Evolutionary conservation across 306 rosid species (phyloP).

Genomic region (Gastrolobium villosum): DNA sequence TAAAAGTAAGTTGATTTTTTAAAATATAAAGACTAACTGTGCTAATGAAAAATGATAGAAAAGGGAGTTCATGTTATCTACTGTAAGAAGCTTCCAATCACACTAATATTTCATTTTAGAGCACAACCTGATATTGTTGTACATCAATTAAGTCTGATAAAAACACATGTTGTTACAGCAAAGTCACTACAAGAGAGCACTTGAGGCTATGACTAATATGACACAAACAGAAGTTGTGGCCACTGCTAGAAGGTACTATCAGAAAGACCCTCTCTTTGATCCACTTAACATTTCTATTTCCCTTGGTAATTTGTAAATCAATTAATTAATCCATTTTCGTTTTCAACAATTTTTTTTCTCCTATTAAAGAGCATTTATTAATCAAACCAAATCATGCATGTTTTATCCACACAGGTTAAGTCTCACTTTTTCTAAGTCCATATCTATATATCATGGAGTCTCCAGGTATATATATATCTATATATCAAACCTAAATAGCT

Average conservation of each 20-base stretch:
- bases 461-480: slow-evolving; percentile 40
- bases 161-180: not conserved
- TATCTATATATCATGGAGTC: slow-evolving; percentile 57
- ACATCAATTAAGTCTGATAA: too few species aligned
- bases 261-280: slow-evolving; percentile 5
- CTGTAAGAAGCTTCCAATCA: not conserved
- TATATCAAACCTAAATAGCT: not conserved
- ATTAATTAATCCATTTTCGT: not conserved
- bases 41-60: not conserved
- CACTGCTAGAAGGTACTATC: slow-evolving; percentile 19
- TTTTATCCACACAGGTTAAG: slow-evolving; percentile 1
- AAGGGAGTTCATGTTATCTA: not conserved
- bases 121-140: too few species aligned
- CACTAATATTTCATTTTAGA: too few species aligned
- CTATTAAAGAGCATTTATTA: not conserved
- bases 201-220: slow-evolving; percentile 21
- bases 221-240: not conserved
- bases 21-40: not conserved
- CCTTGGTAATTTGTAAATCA: not conserved
- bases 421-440: not conserved
- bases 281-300: not conserved
- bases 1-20: not conserved
- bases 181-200: not conserved
- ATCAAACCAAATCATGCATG: not conserved
- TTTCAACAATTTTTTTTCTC: not conserved